These are phyloP conservation scores for Gnetum montanum DNA, from an alignment of 75 land plant species.

Conservation along the genomic window DNA sequence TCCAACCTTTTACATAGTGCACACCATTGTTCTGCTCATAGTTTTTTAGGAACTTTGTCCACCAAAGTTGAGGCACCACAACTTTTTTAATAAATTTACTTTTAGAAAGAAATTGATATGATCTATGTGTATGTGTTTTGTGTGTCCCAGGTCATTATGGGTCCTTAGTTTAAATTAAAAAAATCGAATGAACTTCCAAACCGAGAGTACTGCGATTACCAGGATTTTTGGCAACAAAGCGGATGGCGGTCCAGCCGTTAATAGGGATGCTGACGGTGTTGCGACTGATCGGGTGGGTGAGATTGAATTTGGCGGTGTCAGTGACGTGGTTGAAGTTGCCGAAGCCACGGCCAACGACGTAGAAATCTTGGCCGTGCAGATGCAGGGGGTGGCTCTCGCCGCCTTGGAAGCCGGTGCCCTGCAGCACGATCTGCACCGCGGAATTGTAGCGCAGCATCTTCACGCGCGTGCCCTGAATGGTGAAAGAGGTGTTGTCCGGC, in stretches of 20 bases:
- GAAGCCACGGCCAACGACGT: constrained; percentile 19
- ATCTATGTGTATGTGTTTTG: no score
- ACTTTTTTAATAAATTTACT: no score
- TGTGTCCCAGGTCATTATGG: no score
- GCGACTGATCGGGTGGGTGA: constrained; percentile 21
- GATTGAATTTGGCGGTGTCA: constrained; percentile 18
- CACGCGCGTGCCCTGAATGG: constrained; percentile 5
- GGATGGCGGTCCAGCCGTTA: constrained; percentile 27
- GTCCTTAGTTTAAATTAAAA: no score
- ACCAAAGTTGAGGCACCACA: no score
- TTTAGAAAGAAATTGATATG: no score
- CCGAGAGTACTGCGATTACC: no score
- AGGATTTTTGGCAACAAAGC: constrained; percentile 27
- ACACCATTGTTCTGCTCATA: no score
- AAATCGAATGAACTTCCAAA: no score
- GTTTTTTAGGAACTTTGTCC: no score
- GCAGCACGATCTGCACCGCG: constrained; percentile 18
- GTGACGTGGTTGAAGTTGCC: constrained; percentile 15
- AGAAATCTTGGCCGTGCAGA: constrained; percentile 25
- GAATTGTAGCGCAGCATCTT: constrained; percentile 2
- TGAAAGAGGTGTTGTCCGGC: background rate
- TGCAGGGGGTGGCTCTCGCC: constrained; percentile 26
- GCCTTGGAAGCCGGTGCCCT: constrained; percentile 16
- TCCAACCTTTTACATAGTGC: no score
- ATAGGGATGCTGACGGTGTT: constrained; percentile 21